Evolutionary conservation across 2,329 filamentous ascomycete species (phyloP).

Genomic region (Fusarium secorum): DNA sequence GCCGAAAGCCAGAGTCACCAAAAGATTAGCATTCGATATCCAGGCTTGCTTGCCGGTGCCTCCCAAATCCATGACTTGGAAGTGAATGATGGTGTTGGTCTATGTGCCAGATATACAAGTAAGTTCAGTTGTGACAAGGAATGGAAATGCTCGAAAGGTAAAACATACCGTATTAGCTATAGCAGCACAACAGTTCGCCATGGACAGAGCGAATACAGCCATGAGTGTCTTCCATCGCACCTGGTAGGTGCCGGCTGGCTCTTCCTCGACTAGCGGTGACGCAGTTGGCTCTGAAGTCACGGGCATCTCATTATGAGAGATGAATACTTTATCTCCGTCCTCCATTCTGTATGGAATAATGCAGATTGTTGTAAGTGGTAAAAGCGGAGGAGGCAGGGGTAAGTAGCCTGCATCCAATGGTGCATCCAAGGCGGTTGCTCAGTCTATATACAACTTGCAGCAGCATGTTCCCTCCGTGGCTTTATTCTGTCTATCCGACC

Average conservation of each 20-base stretch:
- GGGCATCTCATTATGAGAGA: background rate
- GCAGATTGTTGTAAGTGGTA: accelerated
- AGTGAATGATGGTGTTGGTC: background rate
- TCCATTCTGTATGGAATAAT: background rate
- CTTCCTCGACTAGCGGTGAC: background rate
- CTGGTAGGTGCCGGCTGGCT: background rate
- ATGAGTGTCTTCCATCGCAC: background rate
- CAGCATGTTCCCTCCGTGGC: too few relatives aligned
- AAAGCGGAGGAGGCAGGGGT: background rate
- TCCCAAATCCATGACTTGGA: background rate
- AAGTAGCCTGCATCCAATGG: background rate
- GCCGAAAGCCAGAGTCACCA: background rate
- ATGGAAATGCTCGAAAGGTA: accelerated
- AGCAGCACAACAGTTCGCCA: background rate
- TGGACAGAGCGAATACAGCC: background rate
- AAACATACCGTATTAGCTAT: background rate
- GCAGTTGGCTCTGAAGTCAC: background rate
- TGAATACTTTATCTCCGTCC: background rate
- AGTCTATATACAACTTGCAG: background rate
- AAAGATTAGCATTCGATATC: background rate
- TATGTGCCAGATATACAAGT: background rate
- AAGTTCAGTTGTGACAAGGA: background rate
- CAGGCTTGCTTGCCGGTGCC: background rate
- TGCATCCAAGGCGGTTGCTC: background rate
- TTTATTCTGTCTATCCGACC: too few relatives aligned